These are phyloP conservation scores for Lepiota brunneoincarnata DNA, from an alignment of 768 basidiomycete species.

Conservation along the genomic window DNA sequence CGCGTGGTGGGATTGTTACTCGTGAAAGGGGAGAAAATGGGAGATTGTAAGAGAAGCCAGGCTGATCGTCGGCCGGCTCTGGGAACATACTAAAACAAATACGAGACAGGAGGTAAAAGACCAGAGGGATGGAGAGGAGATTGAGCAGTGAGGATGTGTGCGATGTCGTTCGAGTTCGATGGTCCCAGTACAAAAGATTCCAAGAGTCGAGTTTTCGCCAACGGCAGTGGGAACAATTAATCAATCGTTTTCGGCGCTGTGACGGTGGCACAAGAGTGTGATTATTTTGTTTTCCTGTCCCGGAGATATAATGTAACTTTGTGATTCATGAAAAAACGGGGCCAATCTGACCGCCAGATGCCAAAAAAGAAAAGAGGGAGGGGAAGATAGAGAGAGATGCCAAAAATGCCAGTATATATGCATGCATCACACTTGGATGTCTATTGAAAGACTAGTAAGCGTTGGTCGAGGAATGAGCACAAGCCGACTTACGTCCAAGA, in stretches of 20 bases:
- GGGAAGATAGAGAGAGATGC: neutral
- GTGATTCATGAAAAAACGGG: neutral
- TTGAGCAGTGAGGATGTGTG: neutral
- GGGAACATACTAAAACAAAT: too few relatives aligned
- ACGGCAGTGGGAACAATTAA: neutral
- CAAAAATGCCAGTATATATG: conserved; percentile 10
- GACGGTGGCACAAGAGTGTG: neutral
- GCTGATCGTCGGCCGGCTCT: too few relatives aligned
- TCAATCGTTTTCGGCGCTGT: neutral
- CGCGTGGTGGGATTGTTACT: too few relatives aligned
- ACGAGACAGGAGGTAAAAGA: neutral
- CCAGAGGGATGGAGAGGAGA: neutral
- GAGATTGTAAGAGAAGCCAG: too few relatives aligned
- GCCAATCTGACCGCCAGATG: neutral
- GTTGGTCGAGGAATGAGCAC: neutral
- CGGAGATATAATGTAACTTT: conserved; percentile 5
- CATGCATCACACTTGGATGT: conserved; percentile 7
- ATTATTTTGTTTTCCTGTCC: neutral
- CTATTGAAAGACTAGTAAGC: neutral
- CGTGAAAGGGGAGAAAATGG: too few relatives aligned
- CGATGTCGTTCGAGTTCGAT: neutral
- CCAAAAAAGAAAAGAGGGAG: conserved; percentile 4
- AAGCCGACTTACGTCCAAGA: conserved; percentile 7
- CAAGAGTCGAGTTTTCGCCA: too few relatives aligned
- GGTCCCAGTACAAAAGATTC: neutral